Conservation (phyloP, 441 rosid genomes). For the Raphanus hybrid region DNA sequence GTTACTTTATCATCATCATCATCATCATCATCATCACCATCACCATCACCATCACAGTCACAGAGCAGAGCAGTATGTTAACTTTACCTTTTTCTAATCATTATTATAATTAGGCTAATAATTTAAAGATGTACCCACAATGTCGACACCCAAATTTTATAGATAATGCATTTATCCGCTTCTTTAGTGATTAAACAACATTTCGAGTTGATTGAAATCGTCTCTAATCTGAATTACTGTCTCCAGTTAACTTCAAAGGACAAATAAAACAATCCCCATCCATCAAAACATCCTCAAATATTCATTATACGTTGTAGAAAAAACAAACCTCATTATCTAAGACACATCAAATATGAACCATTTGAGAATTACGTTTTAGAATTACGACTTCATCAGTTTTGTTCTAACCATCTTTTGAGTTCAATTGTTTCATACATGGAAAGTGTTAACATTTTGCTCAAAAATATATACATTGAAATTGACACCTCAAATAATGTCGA, state of each 20-base stretch:
- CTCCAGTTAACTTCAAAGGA: not conserved
- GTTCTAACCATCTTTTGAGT: not conserved
- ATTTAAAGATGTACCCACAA: constrained; percentile 26
- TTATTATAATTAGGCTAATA: constrained; percentile 11
- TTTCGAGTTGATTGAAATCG: not conserved
- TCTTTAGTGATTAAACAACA: not conserved
- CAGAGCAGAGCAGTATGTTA: constrained; percentile 16
- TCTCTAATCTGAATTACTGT: not conserved
- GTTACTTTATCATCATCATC: constrained; percentile 30
- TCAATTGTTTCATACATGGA: not conserved
- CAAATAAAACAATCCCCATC: not conserved
- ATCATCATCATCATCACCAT: not conserved
- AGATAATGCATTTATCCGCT: constrained; percentile 6
- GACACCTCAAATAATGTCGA: constrained; percentile 11
- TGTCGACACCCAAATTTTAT: constrained; percentile 35
- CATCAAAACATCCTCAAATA: not conserved
- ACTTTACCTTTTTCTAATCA: constrained; percentile 13
- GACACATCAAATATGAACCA: not conserved
- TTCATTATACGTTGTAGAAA: not conserved
- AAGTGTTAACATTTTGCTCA: not conserved
- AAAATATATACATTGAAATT: constrained; percentile 4
- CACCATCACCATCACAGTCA: not conserved
- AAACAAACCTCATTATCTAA: not conserved
- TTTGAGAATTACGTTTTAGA: not conserved
- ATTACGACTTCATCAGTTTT: constrained; percentile 3